Conservation (phyloP, 1,139 yeast genomes). For the Saccharomycopsis hybrid region DNA sequence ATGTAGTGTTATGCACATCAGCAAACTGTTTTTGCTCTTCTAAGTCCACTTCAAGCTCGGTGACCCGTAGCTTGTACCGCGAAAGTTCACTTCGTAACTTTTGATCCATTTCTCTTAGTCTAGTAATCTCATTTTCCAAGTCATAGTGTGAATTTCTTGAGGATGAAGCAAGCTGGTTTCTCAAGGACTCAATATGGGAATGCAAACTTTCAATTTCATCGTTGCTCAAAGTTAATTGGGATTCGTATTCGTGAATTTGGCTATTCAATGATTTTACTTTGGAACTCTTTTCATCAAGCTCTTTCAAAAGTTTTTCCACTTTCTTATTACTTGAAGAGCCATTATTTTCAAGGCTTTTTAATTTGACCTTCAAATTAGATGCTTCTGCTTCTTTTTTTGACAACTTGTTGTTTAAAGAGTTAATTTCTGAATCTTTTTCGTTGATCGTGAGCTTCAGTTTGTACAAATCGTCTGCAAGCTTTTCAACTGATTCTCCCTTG, state of each 20-base stretch:
- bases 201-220: constrained; percentile 11
- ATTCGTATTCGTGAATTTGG: constrained; percentile 1
- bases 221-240: constrained; percentile 4
- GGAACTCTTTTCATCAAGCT: constrained; percentile 18
- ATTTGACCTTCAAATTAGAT: constrained; percentile 22
- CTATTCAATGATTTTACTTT: constrained; percentile 18
- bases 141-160: constrained; percentile 15
- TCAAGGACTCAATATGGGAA: constrained; percentile 12
- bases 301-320: constrained; percentile 23
- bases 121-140: constrained; percentile 23
- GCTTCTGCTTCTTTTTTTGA: constrained; percentile 22
- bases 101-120: constrained; percentile 22
- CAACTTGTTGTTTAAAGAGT: constrained; percentile 22
- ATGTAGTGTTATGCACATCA: constrained; percentile 11
- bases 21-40: constrained; percentile 19
- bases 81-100: constrained; percentile 17
- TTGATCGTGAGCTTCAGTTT: constrained; percentile 3
- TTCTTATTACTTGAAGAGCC: constrained; percentile 21
- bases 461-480: constrained; percentile 18
- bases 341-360: constrained; percentile 24
- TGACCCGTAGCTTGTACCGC: constrained; percentile 24
- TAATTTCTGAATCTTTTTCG: constrained; percentile 15
- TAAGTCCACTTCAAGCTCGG: constrained; percentile 24
- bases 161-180: constrained; percentile 12
- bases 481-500: constrained; percentile 23